Percentiles rank a stretch among this genome's conserved stretches.
These are phyloP conservation scores for Mixia osmundae DNA, from an alignment of 1,284 basidiomycete species.

Conservation along the genomic window DNA sequence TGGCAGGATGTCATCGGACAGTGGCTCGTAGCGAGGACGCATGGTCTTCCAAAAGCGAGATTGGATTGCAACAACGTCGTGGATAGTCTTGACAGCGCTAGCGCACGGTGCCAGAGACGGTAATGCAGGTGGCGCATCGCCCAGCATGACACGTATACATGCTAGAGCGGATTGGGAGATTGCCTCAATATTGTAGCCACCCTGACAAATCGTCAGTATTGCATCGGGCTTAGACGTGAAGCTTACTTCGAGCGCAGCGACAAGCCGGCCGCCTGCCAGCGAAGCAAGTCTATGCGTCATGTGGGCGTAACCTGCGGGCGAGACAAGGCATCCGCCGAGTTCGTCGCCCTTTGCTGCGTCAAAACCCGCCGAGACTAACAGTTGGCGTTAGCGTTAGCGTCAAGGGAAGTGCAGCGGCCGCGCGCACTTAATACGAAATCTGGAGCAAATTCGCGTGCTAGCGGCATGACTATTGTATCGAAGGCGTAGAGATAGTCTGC, in stretches of 20 bases:
- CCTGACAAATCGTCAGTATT: constrained; percentile 29
- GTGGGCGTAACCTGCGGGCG: constrained; percentile 85
- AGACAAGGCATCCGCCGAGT: constrained; percentile 70
- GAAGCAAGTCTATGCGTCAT: constrained; percentile 92
- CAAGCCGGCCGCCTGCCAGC: constrained; percentile 68
- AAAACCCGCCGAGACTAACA: constrained; percentile 85
- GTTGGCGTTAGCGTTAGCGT: not conserved
- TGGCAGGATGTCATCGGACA: no score
- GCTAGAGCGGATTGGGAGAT: constrained; percentile 68
- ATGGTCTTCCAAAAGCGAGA: constrained; percentile 76
- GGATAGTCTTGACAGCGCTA: constrained; percentile 60
- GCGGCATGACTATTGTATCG: constrained; percentile 86
- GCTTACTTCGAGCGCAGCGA: constrained; percentile 74
- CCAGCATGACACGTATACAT: constrained; percentile 60
- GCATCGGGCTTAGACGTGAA: not conserved
- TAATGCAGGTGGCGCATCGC: constrained; percentile 55
- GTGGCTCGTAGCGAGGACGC: no score
- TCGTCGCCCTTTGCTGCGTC: constrained; percentile 85
- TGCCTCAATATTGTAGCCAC: constrained; percentile 82
- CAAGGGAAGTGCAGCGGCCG: not conserved
- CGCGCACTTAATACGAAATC: constrained; percentile 79
- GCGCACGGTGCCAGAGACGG: constrained; percentile 45
- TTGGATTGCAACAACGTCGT: constrained; percentile 61
- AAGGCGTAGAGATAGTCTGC: constrained; percentile 94
- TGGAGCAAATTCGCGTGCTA: constrained; percentile 83